Conservation (phyloP, 2,329 filamentous ascomycete genomes). For the Alternaria conjuncta region DNA sequence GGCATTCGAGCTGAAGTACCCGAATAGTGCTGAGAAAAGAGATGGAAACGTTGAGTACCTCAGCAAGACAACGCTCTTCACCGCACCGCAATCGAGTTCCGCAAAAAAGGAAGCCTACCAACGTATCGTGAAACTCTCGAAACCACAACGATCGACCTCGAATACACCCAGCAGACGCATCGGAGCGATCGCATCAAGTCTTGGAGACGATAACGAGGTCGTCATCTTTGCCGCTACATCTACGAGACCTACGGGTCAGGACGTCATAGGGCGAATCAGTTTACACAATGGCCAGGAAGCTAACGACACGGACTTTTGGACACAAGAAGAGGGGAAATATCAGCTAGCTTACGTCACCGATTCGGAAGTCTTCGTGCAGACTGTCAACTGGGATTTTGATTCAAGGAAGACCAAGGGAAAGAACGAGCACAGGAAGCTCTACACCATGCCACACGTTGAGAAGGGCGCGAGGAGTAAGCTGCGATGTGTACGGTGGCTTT, state of each 20-base stretch:
- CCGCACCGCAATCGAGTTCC: conserved; percentile 41
- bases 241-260: conserved; percentile 53
- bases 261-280: conserved; percentile 62
- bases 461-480: conserved; percentile 58
- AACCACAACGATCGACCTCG: conserved; percentile 55
- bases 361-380: conserved; percentile 73
- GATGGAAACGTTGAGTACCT: conserved; percentile 53
- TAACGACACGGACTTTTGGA: conserved; percentile 73
- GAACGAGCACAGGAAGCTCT: conserved; percentile 36
- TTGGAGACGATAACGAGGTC: conserved; percentile 75
- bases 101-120: conserved; percentile 66
- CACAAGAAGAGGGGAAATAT: conserved; percentile 68
- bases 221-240: conserved; percentile 76
- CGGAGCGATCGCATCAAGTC: conserved; percentile 78
- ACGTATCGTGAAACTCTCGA: conserved; percentile 63
- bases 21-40: conserved; percentile 46
- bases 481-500: conserved; percentile 63
- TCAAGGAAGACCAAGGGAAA: conserved; percentile 47
- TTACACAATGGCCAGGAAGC: conserved; percentile 63
- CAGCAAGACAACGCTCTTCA: conserved; percentile 61
- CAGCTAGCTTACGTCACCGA: conserved; percentile 81
- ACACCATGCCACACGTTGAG: conserved; percentile 38
- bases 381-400: conserved; percentile 60
- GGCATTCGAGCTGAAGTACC: conserved; percentile 69
- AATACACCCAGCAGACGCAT: conserved; percentile 64